These are phyloP conservation scores for Podaxis pistillaris DNA, from an alignment of 768 basidiomycete species.

Conservation along the genomic window DNA sequence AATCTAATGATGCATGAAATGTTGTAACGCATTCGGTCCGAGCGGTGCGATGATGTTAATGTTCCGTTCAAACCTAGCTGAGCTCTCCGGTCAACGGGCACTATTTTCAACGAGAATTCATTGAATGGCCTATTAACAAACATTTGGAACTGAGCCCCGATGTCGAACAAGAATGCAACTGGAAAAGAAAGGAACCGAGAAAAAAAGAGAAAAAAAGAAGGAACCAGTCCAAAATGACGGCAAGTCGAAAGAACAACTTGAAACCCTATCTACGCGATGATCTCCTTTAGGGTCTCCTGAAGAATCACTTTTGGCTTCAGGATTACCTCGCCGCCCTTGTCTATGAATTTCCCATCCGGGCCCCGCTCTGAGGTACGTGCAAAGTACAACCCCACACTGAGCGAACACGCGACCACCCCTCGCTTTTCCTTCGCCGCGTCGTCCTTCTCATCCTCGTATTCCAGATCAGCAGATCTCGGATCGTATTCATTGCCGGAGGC, in stretches of 20 bases:
- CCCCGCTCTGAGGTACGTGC: neutral
- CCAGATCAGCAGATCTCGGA: conserved; percentile 3
- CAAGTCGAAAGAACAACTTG: neutral
- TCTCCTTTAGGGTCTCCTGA: conserved; percentile 18
- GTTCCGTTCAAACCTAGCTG: no score
- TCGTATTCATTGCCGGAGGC: conserved; percentile 14
- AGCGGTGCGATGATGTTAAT: no score
- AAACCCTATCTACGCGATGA: conserved; percentile 10
- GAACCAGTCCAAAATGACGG: neutral
- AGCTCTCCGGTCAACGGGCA: no score
- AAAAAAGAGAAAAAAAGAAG: no score
- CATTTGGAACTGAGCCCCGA: no score
- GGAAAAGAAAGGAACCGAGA: no score
- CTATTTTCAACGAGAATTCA: no score
- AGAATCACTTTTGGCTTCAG: conserved; percentile 18
- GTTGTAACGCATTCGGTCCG: no score
- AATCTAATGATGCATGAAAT: no score
- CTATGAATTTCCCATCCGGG: conserved; percentile 6
- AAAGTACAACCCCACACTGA: conserved; percentile 13
- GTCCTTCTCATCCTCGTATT: conserved; percentile 22
- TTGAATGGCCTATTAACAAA: no score
- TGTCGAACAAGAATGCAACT: no score
- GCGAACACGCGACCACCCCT: conserved; percentile 12
- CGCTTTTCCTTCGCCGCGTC: conserved; percentile 6
- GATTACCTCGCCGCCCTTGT: neutral